phyloP scores from a whole-genome alignment of 176 grass and related monocot genomes.

The Hordeum vulgare region MorexV3_pseudomolecules_assembly NC_058520.1:94357482-94357981 shows the following conservation, averaged over 20 bases:
- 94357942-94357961: neutral
- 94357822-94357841: neutral
- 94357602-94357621: neutral
- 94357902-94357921: neutral
- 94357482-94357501: neutral
- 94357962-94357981: neutral
- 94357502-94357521: too few relatives aligned
- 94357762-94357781: constrained; percentile 8
- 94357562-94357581: neutral
- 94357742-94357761: constrained; percentile 15
- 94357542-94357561: neutral
- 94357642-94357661: constrained; percentile 33
- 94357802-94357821: neutral
- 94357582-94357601: constrained; percentile 17
- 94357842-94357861: neutral
- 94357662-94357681: neutral
- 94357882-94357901: neutral
- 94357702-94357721: constrained; percentile 15
- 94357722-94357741: neutral
- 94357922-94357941: neutral
- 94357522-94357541: neutral
- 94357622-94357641: constrained; percentile 24
- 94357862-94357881: neutral
- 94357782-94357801: neutral
- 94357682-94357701: constrained; percentile 11